Percentiles rank a stretch among this genome's conserved stretches.
Conservation (phyloP, 2,329 filamentous ascomycete species). For the Colletotrichum somersetense region DNA sequence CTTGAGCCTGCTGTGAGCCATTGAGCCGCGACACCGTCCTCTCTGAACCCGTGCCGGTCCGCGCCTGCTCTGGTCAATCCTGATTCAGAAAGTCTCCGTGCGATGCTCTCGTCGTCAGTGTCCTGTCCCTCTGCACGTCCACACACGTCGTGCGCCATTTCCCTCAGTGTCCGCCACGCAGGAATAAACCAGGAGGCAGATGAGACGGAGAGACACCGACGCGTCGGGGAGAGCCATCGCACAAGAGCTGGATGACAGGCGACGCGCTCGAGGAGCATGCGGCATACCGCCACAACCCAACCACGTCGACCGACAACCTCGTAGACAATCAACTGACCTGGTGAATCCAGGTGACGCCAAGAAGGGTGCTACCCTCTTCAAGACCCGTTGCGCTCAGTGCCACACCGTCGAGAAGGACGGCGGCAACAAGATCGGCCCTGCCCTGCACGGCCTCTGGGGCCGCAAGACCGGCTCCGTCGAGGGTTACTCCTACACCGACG, state of each 20-base stretch:
- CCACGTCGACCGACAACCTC: constrained; percentile 17
- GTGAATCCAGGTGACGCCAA: constrained; percentile 79
- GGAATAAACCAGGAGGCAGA: constrained; percentile 8
- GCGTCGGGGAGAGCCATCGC: background rate
- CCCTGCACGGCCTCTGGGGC: constrained; percentile 97
- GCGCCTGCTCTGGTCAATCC: background rate
- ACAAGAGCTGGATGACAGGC: background rate
- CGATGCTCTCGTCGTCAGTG: constrained; percentile 8
- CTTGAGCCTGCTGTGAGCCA: constrained; percentile 21
- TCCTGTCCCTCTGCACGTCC: background rate
- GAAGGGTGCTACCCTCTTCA: constrained; percentile 99
- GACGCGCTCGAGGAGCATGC: background rate
- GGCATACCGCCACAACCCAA: background rate
- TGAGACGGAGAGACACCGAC: constrained; percentile 18
- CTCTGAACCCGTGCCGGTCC: constrained; percentile 1
- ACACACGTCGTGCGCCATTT: constrained; percentile 51
- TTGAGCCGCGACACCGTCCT: constrained; percentile 25
- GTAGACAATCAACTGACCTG: constrained; percentile 26
- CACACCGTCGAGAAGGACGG: constrained; percentile 93
- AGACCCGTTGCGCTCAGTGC: constrained; percentile 98
- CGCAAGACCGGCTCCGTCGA: constrained; percentile 93
- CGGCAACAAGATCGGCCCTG: constrained; percentile 98
- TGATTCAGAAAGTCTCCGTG: background rate
- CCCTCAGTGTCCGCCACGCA: constrained; percentile 40
- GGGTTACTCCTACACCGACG: constrained; percentile 97